Evolutionary conservation across 1,284 basidiomycete genomes (phyloP).

Genomic region (Mycena citricolor): DNA sequence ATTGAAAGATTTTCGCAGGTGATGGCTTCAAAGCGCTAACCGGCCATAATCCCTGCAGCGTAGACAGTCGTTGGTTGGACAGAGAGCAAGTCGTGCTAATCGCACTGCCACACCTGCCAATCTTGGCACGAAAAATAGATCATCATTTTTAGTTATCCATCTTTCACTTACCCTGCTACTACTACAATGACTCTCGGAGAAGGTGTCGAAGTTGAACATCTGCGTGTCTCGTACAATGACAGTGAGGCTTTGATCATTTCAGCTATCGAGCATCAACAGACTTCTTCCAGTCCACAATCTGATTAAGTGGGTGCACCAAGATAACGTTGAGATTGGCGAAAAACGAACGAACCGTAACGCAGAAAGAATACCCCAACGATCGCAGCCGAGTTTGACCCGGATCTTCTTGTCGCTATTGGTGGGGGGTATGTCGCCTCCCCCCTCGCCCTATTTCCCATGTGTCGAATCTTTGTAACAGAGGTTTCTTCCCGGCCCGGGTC

Average conservation of each 20-base stretch:
- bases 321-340: neutral
- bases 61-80: too few species aligned
- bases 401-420: constrained; percentile 81
- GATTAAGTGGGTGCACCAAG: constrained; percentile 47
- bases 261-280: neutral
- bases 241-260: constrained; percentile 9
- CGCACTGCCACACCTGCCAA: too few species aligned
- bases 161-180: too few species aligned
- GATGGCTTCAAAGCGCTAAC: too few species aligned
- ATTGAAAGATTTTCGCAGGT: too few species aligned
- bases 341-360: neutral
- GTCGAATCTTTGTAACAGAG: constrained; percentile 50
- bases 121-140: too few species aligned
- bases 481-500: constrained; percentile 93
- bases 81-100: too few species aligned
- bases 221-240: constrained; percentile 79
- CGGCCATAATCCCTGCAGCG: too few species aligned
- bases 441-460: constrained; percentile 17
- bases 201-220: constrained; percentile 50
- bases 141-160: neutral
- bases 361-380: constrained; percentile 54
- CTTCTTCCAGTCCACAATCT: constrained; percentile 63
- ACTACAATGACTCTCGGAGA: constrained; percentile 4
- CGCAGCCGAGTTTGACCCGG: constrained; percentile 69
- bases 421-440: constrained; percentile 63